Conservation (phyloP, 257 asterid genomes). For the Petunia secreta region DNA sequence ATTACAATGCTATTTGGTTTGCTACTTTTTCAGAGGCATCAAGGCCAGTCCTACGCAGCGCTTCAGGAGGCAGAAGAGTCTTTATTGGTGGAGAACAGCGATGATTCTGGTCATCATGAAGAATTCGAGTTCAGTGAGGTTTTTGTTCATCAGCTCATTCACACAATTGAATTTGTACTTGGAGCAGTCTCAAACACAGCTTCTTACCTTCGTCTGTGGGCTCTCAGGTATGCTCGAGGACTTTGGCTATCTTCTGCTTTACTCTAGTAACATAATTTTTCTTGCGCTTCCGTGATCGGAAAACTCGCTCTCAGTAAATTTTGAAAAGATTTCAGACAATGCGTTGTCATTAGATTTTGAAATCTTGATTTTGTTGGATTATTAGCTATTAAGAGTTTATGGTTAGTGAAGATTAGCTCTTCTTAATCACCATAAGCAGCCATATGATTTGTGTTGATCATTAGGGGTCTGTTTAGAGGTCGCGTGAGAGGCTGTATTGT, state of each 20-base stretch:
- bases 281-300: not conserved
- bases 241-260: conserved; percentile 13
- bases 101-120: conserved; percentile 82
- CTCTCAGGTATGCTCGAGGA: conserved; percentile 74
- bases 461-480: not conserved
- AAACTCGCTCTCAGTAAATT: not conserved
- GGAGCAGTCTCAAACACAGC: conserved; percentile 99
- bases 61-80: conserved; percentile 81
- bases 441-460: not conserved
- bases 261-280: conserved; percentile 14
- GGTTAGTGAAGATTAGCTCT: conserved; percentile 7
- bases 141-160: conserved; percentile 95
- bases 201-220: conserved; percentile 99
- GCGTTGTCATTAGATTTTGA: not conserved
- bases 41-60: conserved; percentile 74
- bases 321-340: not conserved
- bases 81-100: conserved; percentile 66
- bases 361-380: not conserved
- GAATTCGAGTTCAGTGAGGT: conserved; percentile 97
- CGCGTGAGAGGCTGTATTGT: not conserved
- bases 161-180: conserved; percentile 97
- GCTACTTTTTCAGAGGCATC: conserved; percentile 74
- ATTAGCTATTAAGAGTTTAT: conserved; percentile 12
- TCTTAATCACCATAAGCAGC: conserved; percentile 14
- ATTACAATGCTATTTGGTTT: conserved; percentile 16